Evolutionary conservation across 345 rosid species (phyloP).

Genomic region (Bruguiera parviflora): DNA sequence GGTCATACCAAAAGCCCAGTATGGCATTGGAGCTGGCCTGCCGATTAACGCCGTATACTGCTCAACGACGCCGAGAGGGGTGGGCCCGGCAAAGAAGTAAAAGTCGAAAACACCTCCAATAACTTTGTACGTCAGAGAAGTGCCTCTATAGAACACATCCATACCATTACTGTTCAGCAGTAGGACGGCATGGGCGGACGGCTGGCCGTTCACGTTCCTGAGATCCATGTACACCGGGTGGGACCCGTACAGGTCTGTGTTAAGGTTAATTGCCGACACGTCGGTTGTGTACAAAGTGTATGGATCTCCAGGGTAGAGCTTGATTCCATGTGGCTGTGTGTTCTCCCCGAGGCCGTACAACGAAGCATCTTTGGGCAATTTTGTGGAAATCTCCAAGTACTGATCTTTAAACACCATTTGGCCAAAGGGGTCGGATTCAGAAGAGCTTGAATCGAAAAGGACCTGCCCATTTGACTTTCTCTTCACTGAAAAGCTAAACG

Average conservation of each 20-base stretch:
- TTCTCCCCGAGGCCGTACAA: conserved; percentile 90
- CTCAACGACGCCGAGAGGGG: conserved; percentile 74
- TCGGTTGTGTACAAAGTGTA: conserved; percentile 89
- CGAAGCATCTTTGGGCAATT: conserved; percentile 74
- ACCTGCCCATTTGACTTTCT: conserved; percentile 71
- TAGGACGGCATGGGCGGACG: conserved; percentile 73
- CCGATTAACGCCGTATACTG: conserved; percentile 83
- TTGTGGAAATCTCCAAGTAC: conserved; percentile 89
- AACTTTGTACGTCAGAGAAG: conserved; percentile 79
- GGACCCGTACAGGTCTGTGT: conserved; percentile 83
- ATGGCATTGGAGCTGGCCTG: conserved; percentile 98
- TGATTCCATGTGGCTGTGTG: conserved; percentile 93
- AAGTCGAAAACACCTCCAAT: conserved; percentile 94
- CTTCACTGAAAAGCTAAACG: conserved; percentile 83
- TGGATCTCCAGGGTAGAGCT: conserved; percentile 83
- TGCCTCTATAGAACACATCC: conserved; percentile 87
- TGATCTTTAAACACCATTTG: conserved; percentile 88
- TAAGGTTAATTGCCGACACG: conserved; percentile 75
- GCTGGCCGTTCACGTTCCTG: conserved; percentile 62
- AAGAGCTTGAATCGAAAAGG: conserved; percentile 73
- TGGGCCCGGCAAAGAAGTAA: conserved; percentile 79
- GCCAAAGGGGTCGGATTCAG: conserved; percentile 45
- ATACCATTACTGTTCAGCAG: conserved; percentile 91
- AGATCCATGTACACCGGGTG: conserved; percentile 98
- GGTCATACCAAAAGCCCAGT: conserved; percentile 86